Percentiles rank a stretch among this genome's conserved stretches.
These are phyloP conservation scores for Trypanosomatidae sp. DNA, from an alignment of 208 protist genomes.

Conservation along the genomic window DNA sequence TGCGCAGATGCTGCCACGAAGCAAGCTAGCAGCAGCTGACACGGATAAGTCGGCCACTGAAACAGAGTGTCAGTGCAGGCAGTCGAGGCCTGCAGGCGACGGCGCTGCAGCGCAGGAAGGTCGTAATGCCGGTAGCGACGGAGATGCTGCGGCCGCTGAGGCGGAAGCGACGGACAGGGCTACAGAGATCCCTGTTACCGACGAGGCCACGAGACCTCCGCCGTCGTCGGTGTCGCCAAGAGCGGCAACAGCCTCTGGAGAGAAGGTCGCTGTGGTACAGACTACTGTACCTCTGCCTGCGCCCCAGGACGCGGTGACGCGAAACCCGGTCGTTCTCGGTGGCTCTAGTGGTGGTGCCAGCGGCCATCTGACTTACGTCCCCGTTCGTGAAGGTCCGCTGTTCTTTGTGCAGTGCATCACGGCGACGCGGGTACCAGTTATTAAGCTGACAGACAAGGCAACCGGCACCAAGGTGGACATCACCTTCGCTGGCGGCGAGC, in stretches of 20 bases:
- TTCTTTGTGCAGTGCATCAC: conserved; percentile 78
- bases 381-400: conserved; percentile 58
- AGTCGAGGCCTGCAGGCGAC: neutral
- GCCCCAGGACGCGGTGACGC: neutral
- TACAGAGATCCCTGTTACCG: neutral
- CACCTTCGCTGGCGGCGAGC: conserved; percentile 86
- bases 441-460: conserved; percentile 72
- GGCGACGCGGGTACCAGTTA: conserved; percentile 79
- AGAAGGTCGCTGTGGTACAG: neutral
- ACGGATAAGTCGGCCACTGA: neutral
- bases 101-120: neutral
- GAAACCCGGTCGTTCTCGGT: neutral
- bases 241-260: neutral
- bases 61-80: too few species aligned
- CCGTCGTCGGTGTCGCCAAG: neutral
- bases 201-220: neutral
- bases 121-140: neutral
- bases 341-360: neutral
- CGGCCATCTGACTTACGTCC: conserved; percentile 34
- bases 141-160: conserved; percentile 5
- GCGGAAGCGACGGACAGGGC: neutral
- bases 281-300: neutral
- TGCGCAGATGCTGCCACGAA: neutral
- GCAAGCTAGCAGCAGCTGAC: neutral
- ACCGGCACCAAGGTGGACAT: conserved; percentile 77